Evolutionary conservation across 495 filamentous ascomycete genomes (phyloP).

Genomic region (Neurospora sp.): DNA sequence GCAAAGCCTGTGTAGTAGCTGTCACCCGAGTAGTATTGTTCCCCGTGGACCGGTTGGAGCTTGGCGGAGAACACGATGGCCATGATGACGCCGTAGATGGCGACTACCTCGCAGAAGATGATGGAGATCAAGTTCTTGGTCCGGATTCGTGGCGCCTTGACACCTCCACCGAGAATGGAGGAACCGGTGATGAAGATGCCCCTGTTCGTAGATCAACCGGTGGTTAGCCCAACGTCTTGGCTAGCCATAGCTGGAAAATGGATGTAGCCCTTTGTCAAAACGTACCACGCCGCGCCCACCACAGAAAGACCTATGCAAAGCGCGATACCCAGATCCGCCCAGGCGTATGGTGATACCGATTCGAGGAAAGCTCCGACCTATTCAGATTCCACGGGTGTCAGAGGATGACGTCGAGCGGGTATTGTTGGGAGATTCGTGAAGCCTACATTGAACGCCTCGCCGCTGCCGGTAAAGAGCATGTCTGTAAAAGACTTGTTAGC

Average conservation of each 20-base stretch:
- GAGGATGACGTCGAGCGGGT: conserved; percentile 13
- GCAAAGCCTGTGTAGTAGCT: conserved; percentile 96
- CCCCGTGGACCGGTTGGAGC: conserved; percentile 54
- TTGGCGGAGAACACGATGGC: conserved; percentile 94
- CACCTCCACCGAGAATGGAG: conserved; percentile 95
- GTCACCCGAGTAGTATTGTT: conserved; percentile 53
- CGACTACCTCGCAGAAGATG: conserved; percentile 99
- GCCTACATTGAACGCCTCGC: conserved; percentile 91
- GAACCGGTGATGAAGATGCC: conserved; percentile 98
- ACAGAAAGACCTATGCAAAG: conserved; percentile 94
- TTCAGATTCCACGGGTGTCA: conserved; percentile 52
- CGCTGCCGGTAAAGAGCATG: conserved; percentile 94
- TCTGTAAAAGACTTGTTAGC: conserved; percentile 47
- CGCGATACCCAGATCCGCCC: conserved; percentile 83
- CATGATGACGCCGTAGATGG: conserved; percentile 99
- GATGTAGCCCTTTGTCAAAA: not conserved
- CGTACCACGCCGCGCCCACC: conserved; percentile 94
- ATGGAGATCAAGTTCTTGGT: conserved; percentile 99
- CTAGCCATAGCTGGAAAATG: not conserved
- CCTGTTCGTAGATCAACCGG: conserved; percentile 39
- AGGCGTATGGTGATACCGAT: conserved; percentile 85
- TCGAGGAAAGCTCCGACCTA: conserved; percentile 96
- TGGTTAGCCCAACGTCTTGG: not conserved
- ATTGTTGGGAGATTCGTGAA: not conserved
- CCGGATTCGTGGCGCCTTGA: conserved; percentile 89